Base-by-base conservation (phyloP, 495 filamentous ascomycete species). In the Elaphomyces granulatus region DNA sequence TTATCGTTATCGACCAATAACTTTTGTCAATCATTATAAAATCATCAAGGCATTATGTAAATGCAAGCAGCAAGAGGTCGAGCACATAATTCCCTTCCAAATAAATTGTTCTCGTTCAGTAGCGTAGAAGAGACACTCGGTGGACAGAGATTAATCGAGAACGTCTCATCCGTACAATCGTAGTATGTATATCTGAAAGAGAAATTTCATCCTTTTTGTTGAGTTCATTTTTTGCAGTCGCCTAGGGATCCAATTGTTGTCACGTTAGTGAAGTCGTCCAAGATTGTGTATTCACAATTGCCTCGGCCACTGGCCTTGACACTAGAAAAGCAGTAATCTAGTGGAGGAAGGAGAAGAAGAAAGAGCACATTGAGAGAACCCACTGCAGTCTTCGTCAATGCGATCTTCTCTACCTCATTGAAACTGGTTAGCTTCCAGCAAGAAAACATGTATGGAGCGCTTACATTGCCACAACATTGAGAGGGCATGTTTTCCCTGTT, bases 401-500 rank as follows among this genome's bases (percentile, higher is more conserved):
- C 38, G 20, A 18, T 30, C 20, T 40, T 40, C 38, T 17, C 38
- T 40, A 12, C 18, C 12, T 28, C 6, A 28, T 28, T 12, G 6
- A 28, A 28, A 12, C 23, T 28, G 23, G 23, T 28, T 28, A 28
- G 23, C 23, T 6, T 28, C 23, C 6, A 12, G 23, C 6, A 28
- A 28, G 23, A 12, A 28, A 28, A 28, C 23, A 28, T 28, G 6
- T 12, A 28, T 6, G 23, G 23, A 28, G 23, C 12, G 45, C 63
- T 45, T 35, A 69, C 64, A 64, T 55, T n/a, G 60, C 62, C 15
- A 70, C 60, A 16, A 71, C 57, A 46, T 69, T 68, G 8, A 60
- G 51, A 10, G 63, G 61, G 48, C 67, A 71, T 28, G 66, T 43
- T 37, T 58, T 55, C 45, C 23, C 49, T 41, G 35, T 37, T 20